Evolutionary conservation across 768 basidiomycete genomes (phyloP), one percentile per base, ranked within the genome.

Genomic region (Favolaschia claudopus): DNA sequence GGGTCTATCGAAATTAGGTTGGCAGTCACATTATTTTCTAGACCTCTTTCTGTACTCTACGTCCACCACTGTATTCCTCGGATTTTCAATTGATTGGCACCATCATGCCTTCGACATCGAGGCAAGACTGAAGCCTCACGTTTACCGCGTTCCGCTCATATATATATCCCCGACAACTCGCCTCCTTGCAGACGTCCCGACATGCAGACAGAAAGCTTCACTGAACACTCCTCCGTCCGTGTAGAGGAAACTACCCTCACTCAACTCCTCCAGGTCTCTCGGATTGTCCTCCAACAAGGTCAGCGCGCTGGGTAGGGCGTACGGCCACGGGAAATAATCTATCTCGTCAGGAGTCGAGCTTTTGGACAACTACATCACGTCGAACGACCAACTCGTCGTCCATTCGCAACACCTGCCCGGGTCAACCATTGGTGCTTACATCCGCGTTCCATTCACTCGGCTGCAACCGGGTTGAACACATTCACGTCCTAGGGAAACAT

Each of bases 1-100:
- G 86, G 84, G 84, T 77, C 76, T 77, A 80, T 80, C 85, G 89
- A 89, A 93, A 92, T 93, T 93, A 78, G 85, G 89, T 74, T n/a
- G 76, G 85, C 89, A 89, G 80, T 78, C 90, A 81, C 91, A 78
- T 57, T n/a, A 60, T 61, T 57, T 62, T 48, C 60, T 20, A 43
- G 45, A 44, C 31, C 48, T 31, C 58, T 53, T 63, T 59, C 56
- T 25, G 57, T 58, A 50, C 24, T n/a, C n/a, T n/a, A n/a, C n/a
- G n/a, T n/a, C n/a, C n/a, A n/a, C n/a, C n/a, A n/a, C n/a, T n/a
- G n/a, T n/a, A n/a, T 28, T 66, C 45, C 37, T 34, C 50, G 40
- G 28, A 44, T 42, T 28, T 58, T 52, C 45, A 40, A 31, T 55
- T 63, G 49, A 66, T 60, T 56, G 42, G 52, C 54, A 44, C 24